phyloP scores from a whole-genome alignment of 2,329 filamentous ascomycete species.

The Verticillium nonalfalfae region DNA sequence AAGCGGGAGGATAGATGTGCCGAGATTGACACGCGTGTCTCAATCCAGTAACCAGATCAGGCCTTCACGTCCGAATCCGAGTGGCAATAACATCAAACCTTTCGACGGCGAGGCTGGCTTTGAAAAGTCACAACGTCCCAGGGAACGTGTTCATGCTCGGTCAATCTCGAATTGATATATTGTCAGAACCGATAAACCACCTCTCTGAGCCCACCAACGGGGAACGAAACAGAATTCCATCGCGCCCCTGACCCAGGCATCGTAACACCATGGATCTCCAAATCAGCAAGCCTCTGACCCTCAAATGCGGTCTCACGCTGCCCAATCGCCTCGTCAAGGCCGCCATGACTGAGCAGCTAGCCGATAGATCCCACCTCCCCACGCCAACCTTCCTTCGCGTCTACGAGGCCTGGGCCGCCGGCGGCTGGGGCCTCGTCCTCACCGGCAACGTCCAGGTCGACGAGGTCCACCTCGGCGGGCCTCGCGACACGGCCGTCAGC shows the following conservation, averaged over 20 bases:
- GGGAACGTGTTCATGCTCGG: no score
- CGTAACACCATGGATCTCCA: background rate
- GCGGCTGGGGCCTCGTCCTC: slow-evolving; percentile 46
- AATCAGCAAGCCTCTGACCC: slow-evolving; percentile 31
- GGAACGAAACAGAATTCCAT: background rate
- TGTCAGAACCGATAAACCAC: no score
- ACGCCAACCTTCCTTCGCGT: background rate
- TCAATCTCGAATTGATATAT: no score
- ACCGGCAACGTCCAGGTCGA: slow-evolving; percentile 44
- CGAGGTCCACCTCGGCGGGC: slow-evolving; percentile 24
- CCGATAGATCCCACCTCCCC: slow-evolving; percentile 12
- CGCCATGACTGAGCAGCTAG: slow-evolving; percentile 40
- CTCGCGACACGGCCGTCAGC: slow-evolving; percentile 26
- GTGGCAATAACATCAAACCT: background rate
- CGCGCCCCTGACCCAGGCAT: background rate
- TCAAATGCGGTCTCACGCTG: slow-evolving; percentile 48
- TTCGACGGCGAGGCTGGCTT: background rate
- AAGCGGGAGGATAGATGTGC: background rate
- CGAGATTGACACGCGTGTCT: background rate
- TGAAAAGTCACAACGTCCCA: background rate
- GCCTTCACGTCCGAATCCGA: background rate
- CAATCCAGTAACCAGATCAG: background rate
- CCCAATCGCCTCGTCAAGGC: slow-evolving; percentile 48
- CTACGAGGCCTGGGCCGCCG: slow-evolving; percentile 47
- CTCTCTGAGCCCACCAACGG: no score